Conservation (phyloP, 2,329 filamentous ascomycete genomes). For the Davidsoniella virescens region DNA sequence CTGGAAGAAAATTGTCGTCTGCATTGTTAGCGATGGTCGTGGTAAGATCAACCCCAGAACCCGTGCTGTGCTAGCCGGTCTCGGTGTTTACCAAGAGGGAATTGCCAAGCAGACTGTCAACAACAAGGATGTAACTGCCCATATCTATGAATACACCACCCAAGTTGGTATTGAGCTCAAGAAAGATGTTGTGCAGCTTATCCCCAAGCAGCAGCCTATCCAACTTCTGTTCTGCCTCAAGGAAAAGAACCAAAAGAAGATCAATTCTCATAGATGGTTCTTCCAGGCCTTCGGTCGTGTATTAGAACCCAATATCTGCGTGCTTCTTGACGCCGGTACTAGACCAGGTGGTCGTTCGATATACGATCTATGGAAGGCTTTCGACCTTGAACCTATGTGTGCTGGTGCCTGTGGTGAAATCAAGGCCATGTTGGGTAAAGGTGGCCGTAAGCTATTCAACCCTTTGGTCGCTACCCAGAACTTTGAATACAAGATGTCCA, state of each 20-base stretch:
- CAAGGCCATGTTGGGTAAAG: constrained; percentile 83
- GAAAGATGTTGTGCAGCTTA: constrained; percentile 71
- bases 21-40: constrained; percentile 86
- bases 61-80: constrained; percentile 82
- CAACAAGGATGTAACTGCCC: constrained; percentile 82
- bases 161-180: constrained; percentile 80
- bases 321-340: constrained; percentile 89
- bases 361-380: constrained; percentile 97
- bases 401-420: constrained; percentile 96
- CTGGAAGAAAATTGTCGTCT: constrained; percentile 99
- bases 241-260: constrained; percentile 99
- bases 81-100: constrained; percentile 95
- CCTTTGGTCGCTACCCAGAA: constrained; percentile 93
- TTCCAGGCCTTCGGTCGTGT: constrained; percentile 92
- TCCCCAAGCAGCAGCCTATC: constrained; percentile 74
- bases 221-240: constrained; percentile 97
- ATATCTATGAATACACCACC: constrained; percentile 94
- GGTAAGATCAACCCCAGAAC: constrained; percentile 82
- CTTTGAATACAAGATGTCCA: constrained; percentile 99
- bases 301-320: constrained; percentile 89
- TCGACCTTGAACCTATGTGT: constrained; percentile 94
- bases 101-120: constrained; percentile 99
- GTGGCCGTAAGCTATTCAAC: constrained; percentile 77
- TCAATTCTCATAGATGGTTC: constrained; percentile 98
- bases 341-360: constrained; percentile 88